Percentiles rank a stretch among this genome's conserved stretches.
phyloP scores from a whole-genome alignment of 306 rosid genomes.

The Sicyos edulis region DNA sequence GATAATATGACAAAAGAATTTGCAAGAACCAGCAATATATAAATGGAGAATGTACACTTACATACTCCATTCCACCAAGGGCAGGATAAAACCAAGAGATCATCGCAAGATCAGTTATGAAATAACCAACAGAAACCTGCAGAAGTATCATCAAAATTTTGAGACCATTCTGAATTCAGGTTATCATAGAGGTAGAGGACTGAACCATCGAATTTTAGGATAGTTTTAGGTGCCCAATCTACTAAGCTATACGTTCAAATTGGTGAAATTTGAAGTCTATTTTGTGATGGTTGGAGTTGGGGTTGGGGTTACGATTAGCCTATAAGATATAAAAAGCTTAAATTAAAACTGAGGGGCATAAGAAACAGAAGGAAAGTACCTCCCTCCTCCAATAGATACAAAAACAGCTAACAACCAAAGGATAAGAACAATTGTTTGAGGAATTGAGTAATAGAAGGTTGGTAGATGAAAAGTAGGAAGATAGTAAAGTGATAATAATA shows the following conservation, averaged over 20 bases:
- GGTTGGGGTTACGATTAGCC: not conserved
- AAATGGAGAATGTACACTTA: conserved; percentile 40
- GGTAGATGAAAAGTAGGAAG: not conserved
- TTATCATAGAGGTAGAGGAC: no score
- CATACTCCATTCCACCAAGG: conserved; percentile 93
- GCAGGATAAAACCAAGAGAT: conserved; percentile 84
- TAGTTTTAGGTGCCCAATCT: not conserved
- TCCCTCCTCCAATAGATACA: not conserved
- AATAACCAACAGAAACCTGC: conserved; percentile 93
- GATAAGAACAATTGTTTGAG: not conserved
- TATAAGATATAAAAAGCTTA: not conserved
- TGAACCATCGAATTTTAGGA: not conserved
- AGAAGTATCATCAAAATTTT: conserved; percentile 16
- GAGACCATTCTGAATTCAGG: no score
- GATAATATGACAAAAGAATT: not conserved
- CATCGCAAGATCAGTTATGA: conserved; percentile 80
- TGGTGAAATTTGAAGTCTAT: not conserved
- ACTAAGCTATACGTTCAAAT: not conserved
- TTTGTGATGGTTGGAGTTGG: not conserved
- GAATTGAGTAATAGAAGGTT: not conserved
- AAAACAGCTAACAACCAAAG: not conserved
- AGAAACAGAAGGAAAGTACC: not conserved
- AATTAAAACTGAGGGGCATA: not conserved
- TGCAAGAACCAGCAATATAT: not conserved
- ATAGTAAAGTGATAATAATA: not conserved